phyloP scores from a whole-genome alignment of 2,329 filamentous ascomycete species.

The Paraconiothyrium brasiliense region DNA sequence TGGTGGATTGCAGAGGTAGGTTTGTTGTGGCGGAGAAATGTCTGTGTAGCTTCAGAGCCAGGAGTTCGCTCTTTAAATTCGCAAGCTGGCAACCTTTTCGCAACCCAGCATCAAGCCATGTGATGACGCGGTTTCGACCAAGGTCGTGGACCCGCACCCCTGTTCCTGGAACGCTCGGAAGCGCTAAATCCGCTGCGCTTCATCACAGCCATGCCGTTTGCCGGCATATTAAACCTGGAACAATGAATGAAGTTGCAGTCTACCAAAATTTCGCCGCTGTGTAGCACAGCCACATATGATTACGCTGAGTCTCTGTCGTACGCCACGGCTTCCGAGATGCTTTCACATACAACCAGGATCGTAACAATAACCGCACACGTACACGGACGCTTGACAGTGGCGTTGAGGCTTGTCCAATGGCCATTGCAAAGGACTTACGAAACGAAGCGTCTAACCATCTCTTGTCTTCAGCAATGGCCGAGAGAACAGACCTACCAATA shows the following conservation, averaged over 20 bases:
- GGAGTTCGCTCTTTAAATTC: conserved; percentile 4
- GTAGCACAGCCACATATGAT: background rate
- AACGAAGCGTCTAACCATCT: too few relatives aligned
- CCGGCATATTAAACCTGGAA: background rate
- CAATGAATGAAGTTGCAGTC: background rate
- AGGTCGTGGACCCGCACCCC: background rate
- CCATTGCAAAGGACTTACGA: too few relatives aligned
- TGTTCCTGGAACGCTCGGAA: conserved; percentile 12
- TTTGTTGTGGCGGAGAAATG: background rate
- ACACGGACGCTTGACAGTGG: too few relatives aligned
- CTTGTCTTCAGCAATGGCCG: too few relatives aligned
- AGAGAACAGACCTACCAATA: too few relatives aligned
- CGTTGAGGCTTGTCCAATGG: too few relatives aligned
- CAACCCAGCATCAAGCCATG: background rate
- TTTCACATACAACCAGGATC: background rate
- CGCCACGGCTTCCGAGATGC: background rate
- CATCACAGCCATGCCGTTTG: background rate
- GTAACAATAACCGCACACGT: too few relatives aligned
- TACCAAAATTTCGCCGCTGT: background rate
- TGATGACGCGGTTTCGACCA: conserved; percentile 7
- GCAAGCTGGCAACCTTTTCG: conserved; percentile 15
- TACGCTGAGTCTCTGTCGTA: background rate
- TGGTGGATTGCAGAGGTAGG: background rate
- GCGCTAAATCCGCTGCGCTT: conserved; percentile 2
- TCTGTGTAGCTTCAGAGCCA: background rate